These are phyloP conservation scores for Termitomyces sp. DNA, from an alignment of 768 basidiomycete genomes.

Conservation along the genomic window DNA sequence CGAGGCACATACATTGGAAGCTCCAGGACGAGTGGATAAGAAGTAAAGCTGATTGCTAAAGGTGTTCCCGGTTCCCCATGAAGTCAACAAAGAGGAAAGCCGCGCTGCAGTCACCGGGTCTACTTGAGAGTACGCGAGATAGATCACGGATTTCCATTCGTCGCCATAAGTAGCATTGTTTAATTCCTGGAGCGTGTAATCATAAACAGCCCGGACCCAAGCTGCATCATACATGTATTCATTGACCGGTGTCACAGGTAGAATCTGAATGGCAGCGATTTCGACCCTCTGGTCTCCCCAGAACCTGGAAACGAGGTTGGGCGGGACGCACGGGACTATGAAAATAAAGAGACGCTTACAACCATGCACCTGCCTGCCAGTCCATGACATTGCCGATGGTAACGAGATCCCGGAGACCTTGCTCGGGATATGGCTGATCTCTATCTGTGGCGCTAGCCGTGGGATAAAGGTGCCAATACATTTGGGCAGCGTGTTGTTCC, in stretches of 20 bases:
- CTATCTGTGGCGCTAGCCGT: constrained; percentile 23
- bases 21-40: constrained; percentile 27
- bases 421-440: constrained; percentile 32
- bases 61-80: constrained; percentile 30
- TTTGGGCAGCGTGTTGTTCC: constrained; percentile 30
- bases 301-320: constrained; percentile 16
- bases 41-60: constrained; percentile 29
- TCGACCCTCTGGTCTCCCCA: constrained; percentile 29
- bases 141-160: constrained; percentile 32
- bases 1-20: constrained; percentile 25
- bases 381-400: constrained; percentile 35
- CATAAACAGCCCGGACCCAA: constrained; percentile 25
- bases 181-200: constrained; percentile 24
- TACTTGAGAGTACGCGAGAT: constrained; percentile 28
- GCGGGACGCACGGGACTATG: not conserved
- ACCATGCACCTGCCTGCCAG: constrained; percentile 32
- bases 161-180: constrained; percentile 23
- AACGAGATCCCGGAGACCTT: constrained; percentile 23
- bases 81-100: constrained; percentile 26
- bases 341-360: constrained; percentile 18
- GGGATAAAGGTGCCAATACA: constrained; percentile 35
- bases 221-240: constrained; percentile 29
- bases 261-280: constrained; percentile 33
- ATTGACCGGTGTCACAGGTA: constrained; percentile 32
- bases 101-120: constrained; percentile 22